These are phyloP conservation scores for Fusarium protoensiforme DNA, from an alignment of 2,329 filamentous ascomycete species.

Conservation along the genomic window DNA sequence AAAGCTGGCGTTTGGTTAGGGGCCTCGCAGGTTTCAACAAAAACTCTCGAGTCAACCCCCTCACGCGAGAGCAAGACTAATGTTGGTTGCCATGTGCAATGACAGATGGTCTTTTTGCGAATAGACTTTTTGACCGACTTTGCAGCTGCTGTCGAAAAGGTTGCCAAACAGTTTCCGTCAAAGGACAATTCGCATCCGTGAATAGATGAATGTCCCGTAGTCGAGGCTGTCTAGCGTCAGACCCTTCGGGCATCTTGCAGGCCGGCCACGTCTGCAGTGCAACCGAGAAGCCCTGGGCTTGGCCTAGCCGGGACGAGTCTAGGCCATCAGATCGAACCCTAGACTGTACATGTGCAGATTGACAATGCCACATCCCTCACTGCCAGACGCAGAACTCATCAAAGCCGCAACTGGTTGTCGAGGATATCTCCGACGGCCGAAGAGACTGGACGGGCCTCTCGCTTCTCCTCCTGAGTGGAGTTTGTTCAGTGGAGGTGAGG, in stretches of 20 bases:
- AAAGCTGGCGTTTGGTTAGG: not conserved
- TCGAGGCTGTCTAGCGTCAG: not conserved
- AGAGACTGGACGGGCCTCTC: not conserved
- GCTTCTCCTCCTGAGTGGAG: slow-evolving; percentile 6
- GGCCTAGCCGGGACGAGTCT: not conserved
- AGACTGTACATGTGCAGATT: not conserved
- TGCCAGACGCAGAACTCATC: too few species aligned
- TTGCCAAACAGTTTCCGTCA: not conserved
- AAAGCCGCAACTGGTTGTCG: not conserved
- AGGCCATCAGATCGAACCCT: slow-evolving; percentile 3
- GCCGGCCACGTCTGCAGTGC: slow-evolving; percentile 5
- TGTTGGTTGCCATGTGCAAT: slow-evolving; percentile 1
- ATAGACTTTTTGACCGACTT: not conserved
- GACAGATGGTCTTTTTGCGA: not conserved
- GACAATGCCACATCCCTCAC: not conserved
- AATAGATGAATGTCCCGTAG: not conserved
- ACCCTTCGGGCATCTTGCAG: slow-evolving; percentile 15
- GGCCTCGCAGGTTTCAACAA: not conserved
- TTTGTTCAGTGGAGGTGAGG: slow-evolving; percentile 11
- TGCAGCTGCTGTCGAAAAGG: not conserved
- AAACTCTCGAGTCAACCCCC: not conserved
- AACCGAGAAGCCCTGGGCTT: not conserved
- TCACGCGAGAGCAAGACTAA: not conserved
- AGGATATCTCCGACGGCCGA: slow-evolving; percentile 5
- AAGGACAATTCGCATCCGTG: not conserved